Percentiles rank a stretch among this genome's conserved stretches.
These are phyloP conservation scores for Hypomyces perniciosus DNA, from an alignment of 2,329 filamentous ascomycete genomes.

Conservation along the genomic window DNA sequence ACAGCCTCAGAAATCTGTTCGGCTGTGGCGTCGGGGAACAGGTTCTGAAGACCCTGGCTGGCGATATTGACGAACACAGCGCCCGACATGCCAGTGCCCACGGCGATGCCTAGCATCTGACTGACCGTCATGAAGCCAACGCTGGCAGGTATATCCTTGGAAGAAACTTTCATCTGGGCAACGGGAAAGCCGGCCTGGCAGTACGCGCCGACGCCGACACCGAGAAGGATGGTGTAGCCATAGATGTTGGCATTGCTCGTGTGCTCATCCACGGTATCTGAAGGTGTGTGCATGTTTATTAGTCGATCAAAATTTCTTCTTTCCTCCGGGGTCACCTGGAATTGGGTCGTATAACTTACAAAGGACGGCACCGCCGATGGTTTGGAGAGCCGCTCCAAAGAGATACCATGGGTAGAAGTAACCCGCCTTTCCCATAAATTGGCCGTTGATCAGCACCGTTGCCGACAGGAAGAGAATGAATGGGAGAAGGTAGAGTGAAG, in stretches of 20 bases:
- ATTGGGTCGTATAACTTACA: constrained; percentile 14
- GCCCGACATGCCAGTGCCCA: constrained; percentile 29
- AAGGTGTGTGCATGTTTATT: not conserved
- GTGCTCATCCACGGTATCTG: constrained; percentile 2
- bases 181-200: constrained; percentile 31
- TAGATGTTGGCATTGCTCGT: constrained; percentile 21
- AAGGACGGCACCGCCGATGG: constrained; percentile 30
- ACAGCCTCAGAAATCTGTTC: constrained; percentile 7
- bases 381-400: constrained; percentile 25
- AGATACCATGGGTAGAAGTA: constrained; percentile 36
- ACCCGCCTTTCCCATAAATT: constrained; percentile 28
- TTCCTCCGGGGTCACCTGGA: not conserved
- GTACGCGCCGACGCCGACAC: constrained; percentile 31
- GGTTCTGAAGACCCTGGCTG: not conserved
- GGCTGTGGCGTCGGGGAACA: constrained; percentile 8
- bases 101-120: constrained; percentile 27
- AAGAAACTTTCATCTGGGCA: constrained; percentile 27
- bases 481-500: constrained; percentile 35
- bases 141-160: constrained; percentile 22
- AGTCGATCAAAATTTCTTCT: not conserved
- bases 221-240: constrained; percentile 33
- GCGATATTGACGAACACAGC: constrained; percentile 27
- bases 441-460: constrained; percentile 30
- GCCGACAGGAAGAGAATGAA: constrained; percentile 32
- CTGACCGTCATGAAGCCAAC: constrained; percentile 31